Evolutionary conservation across 805 yeast species (phyloP).

Genomic region (Kazachstania martiniae): DNA sequence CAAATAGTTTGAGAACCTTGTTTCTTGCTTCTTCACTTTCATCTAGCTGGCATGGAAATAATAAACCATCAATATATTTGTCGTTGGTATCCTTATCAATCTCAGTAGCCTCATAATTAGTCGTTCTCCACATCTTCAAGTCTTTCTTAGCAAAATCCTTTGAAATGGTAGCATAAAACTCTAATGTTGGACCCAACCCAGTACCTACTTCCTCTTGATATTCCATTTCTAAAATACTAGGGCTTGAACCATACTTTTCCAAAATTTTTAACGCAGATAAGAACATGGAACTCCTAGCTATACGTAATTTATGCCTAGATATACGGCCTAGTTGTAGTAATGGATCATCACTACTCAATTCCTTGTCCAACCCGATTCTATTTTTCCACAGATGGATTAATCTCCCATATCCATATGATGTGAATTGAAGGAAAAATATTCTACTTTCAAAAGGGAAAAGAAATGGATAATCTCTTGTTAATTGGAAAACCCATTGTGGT

Average conservation of each 20-base stretch:
- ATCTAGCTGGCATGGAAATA: slow-evolving; percentile 64
- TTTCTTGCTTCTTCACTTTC: slow-evolving; percentile 27
- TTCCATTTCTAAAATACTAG: slow-evolving; percentile 77
- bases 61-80: slow-evolving; percentile 38
- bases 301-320: slow-evolving; percentile 66
- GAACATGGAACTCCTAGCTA: slow-evolving; percentile 58
- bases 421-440: slow-evolving; percentile 65
- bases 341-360: slow-evolving; percentile 18
- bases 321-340: slow-evolving; percentile 56
- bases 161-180: slow-evolving; percentile 77
- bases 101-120: slow-evolving; percentile 22
- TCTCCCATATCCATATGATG: slow-evolving; percentile 86
- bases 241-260: slow-evolving; percentile 64
- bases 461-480: slow-evolving; percentile 70
- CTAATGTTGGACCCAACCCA: slow-evolving; percentile 92
- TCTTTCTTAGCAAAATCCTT: slow-evolving; percentile 52
- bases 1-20: slow-evolving; percentile 43
- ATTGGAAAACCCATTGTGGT: slow-evolving; percentile 72
- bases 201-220: slow-evolving; percentile 89
- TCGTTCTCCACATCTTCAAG: slow-evolving; percentile 59
- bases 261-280: slow-evolving; percentile 73
- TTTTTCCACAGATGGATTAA: slow-evolving; percentile 68
- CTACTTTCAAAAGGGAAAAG: slow-evolving; percentile 78
- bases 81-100: slow-evolving; percentile 20
- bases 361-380: slow-evolving; percentile 32